A percentile compares a stretch with the other conserved stretches of the same genome.
Evolutionary conservation across 1,139 yeast species (phyloP).

Genomic region (Candida sojae): DNA sequence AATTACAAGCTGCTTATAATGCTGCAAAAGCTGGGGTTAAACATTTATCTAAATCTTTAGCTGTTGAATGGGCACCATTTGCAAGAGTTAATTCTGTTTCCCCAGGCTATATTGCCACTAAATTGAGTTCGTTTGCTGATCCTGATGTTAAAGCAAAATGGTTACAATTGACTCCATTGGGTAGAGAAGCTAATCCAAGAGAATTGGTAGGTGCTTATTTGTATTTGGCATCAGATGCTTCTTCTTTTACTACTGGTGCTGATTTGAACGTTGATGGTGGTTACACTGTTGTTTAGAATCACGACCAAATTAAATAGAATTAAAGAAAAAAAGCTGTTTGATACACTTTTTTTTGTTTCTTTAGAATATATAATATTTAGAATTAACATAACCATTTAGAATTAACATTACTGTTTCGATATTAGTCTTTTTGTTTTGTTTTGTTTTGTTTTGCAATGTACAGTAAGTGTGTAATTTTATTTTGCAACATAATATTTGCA

Average conservation of each 20-base stretch:
- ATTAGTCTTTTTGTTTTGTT: too few species aligned
- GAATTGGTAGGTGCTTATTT: slow-evolving; percentile 59
- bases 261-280: slow-evolving; percentile 61
- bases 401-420: too few species aligned
- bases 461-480: too few species aligned
- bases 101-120: slow-evolving; percentile 59
- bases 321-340: neutral
- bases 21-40: slow-evolving; percentile 57
- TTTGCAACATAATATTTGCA: too few species aligned
- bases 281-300: slow-evolving; percentile 46
- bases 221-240: slow-evolving; percentile 51
- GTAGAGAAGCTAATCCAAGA: slow-evolving; percentile 53
- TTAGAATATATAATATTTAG: too few species aligned
- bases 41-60: slow-evolving; percentile 47
- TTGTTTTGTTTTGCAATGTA: too few species aligned
- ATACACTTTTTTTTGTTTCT: too few species aligned
- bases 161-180: slow-evolving; percentile 49
- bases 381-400: too few species aligned
- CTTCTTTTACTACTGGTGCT: slow-evolving; percentile 55
- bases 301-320: neutral
- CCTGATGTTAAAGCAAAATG: slow-evolving; percentile 33
- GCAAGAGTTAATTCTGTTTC: slow-evolving; percentile 57
- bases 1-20: slow-evolving; percentile 59
- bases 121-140: slow-evolving; percentile 45
- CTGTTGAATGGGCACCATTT: slow-evolving; percentile 54